Evolutionary conservation across 129 eudicot species (phyloP).

Genomic region (Flaveria sonorensis): DNA sequence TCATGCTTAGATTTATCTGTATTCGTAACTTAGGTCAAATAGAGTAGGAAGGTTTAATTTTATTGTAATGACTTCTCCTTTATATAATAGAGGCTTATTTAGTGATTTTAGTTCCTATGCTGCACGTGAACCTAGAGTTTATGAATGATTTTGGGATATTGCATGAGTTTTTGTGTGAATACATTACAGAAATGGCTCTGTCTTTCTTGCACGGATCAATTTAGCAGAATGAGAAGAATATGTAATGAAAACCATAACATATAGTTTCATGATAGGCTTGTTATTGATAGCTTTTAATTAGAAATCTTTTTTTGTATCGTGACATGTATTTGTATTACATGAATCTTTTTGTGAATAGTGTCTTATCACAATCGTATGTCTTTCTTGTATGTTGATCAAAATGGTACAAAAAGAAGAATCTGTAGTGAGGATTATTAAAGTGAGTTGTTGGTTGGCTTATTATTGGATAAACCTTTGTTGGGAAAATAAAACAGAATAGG

Average conservation of each 20-base stretch:
- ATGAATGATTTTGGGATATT: not conserved
- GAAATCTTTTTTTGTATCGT: not conserved
- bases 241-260: not conserved
- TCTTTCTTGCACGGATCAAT: not conserved
- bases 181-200: not conserved
- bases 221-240: not conserved
- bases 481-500: slow-evolving; percentile 5
- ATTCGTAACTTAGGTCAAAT: not conserved
- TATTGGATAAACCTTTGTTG: not conserved
- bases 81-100: no score
- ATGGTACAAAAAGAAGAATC: not conserved
- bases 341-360: not conserved
- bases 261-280: slow-evolving; percentile 2
- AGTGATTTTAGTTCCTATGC: not conserved
- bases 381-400: not conserved
- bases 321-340: not conserved
- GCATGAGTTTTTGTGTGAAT: not conserved
- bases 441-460: not conserved
- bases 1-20: slow-evolving; percentile 2
- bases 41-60: not conserved
- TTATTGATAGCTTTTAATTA: not conserved
- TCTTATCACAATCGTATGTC: not conserved
- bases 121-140: not conserved
- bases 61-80: not conserved
- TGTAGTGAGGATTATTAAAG: not conserved